A percentile compares a stretch with the other conserved stretches of the same genome.
Evolutionary conservation across 768 basidiomycete genomes (phyloP).

Genomic region (Tulasnella sp.): DNA sequence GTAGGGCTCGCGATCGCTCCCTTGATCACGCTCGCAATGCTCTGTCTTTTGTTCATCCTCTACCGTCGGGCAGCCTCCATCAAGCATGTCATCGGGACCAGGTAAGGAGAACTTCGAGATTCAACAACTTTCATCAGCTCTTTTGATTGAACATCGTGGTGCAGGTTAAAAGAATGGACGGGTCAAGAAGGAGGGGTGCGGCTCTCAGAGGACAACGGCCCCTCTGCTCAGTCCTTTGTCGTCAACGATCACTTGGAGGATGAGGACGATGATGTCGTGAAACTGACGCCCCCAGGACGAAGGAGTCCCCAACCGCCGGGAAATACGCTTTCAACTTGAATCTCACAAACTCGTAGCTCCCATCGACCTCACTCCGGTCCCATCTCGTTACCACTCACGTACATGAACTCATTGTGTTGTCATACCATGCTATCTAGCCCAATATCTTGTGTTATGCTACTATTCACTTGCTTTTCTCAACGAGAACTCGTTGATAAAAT

Average conservation of each 20-base stretch:
- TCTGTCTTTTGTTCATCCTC: constrained; percentile 6
- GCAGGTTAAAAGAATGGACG: not conserved
- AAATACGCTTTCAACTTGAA: too few relatives aligned
- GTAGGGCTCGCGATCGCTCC: not conserved
- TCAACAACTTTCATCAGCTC: not conserved
- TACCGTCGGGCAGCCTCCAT: constrained; percentile 11
- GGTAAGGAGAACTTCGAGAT: not conserved
- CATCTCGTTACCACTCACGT: too few relatives aligned
- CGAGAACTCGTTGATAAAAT: too few relatives aligned
- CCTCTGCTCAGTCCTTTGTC: constrained; percentile 1
- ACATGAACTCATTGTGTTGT: too few relatives aligned
- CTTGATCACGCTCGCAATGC: not conserved
- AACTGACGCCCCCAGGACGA: not conserved
- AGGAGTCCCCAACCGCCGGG: not conserved
- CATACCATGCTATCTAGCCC: too few relatives aligned
- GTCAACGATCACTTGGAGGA: not conserved
- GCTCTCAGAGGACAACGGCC: not conserved
- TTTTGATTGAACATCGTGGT: not conserved
- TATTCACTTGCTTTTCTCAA: too few relatives aligned
- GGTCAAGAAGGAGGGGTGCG: not conserved
- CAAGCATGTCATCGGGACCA: not conserved
- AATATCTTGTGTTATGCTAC: too few relatives aligned
- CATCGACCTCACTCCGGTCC: too few relatives aligned
- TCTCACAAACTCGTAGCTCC: too few relatives aligned
- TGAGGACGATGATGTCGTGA: not conserved